These are phyloP conservation scores for Piromyces sp. DNA, from an alignment of 192 early-diverging fungal genomes.

Conservation along the genomic window DNA sequence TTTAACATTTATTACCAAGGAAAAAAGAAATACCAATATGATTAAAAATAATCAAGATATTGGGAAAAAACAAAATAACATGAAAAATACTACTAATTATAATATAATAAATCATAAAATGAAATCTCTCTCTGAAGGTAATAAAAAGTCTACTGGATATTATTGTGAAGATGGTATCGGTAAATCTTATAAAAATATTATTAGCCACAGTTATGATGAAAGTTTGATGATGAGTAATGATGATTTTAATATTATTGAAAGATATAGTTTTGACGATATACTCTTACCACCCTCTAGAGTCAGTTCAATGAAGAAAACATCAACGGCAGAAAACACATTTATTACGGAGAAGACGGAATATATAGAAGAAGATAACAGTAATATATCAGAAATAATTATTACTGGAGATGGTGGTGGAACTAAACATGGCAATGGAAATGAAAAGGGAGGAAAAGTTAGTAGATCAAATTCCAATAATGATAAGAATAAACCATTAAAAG, in stretches of 20 bases:
- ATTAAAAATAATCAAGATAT: too few relatives aligned
- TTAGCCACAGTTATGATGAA: background rate
- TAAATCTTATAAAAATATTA: background rate
- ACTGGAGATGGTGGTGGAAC: background rate
- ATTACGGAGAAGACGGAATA: background rate
- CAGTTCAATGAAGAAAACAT: background rate
- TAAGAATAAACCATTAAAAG: background rate
- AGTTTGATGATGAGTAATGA: background rate
- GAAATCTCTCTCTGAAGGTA: background rate
- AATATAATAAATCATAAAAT: background rate
- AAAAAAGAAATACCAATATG: background rate
- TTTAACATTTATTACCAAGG: background rate
- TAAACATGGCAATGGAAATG: background rate
- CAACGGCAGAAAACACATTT: background rate
- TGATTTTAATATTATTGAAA: background rate
- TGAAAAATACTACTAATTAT: background rate
- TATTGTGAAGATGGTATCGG: background rate
- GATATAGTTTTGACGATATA: background rate
- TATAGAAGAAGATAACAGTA: background rate
- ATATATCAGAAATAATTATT: background rate
- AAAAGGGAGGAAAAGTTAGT: background rate
- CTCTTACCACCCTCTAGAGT: background rate
- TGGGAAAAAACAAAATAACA: too few relatives aligned
- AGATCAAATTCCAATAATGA: background rate
- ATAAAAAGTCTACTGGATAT: too few relatives aligned